Evolutionary conservation across 768 basidiomycete species (phyloP).

Genomic region (Russula emetica): DNA sequence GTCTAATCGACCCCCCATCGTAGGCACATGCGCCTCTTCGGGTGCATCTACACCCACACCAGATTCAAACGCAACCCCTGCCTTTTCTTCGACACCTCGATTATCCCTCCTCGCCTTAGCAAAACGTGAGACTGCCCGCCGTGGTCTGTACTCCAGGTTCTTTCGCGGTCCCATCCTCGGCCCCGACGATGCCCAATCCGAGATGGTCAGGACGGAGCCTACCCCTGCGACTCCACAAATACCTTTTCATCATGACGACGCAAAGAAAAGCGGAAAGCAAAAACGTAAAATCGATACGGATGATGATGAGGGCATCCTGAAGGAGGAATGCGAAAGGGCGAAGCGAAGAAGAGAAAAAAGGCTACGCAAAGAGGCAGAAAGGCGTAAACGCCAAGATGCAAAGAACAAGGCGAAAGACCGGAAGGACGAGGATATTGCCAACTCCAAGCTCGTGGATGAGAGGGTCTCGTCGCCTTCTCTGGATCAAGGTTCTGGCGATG

Average conservation of each 20-base stretch:
- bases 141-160: slow-evolving; percentile 74
- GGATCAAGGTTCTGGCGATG: neutral
- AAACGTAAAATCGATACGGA: slow-evolving; percentile 5
- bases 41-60: slow-evolving; percentile 42
- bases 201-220: slow-evolving; percentile 9
- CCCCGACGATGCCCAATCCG: slow-evolving; percentile 37
- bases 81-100: slow-evolving; percentile 33
- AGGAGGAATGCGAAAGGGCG: slow-evolving; percentile 12
- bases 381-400: slow-evolving; percentile 15
- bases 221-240: neutral
- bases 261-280: slow-evolving; percentile 7
- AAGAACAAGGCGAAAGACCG: slow-evolving; percentile 7
- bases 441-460: neutral
- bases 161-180: slow-evolving; percentile 71
- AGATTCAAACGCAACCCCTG: slow-evolving; percentile 29
- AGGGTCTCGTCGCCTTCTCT: neutral
- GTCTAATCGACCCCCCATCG: slow-evolving; percentile 60
- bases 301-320: neutral
- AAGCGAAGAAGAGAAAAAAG: slow-evolving; percentile 19
- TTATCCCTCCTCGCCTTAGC: slow-evolving; percentile 57
- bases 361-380: slow-evolving; percentile 27
- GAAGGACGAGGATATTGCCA: neutral
- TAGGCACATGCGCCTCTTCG: slow-evolving; percentile 46
- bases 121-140: slow-evolving; percentile 74
- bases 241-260: neutral